These are phyloP conservation scores for Xylariaceae sp. DNA, from an alignment of 2,329 filamentous ascomycete genomes.

Conservation along the genomic window DNA sequence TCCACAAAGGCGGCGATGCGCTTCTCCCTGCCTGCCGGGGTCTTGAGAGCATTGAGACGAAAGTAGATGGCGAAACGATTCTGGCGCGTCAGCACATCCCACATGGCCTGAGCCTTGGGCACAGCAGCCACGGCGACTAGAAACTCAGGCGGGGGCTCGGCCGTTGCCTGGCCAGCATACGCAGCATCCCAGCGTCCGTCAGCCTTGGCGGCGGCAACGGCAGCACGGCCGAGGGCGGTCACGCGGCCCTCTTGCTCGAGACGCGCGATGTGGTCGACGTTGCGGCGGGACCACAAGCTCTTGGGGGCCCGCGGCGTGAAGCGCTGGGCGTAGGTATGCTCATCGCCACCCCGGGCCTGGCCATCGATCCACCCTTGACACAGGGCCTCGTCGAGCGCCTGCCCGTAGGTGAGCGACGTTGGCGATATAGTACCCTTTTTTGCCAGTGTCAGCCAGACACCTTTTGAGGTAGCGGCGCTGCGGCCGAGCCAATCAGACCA, in stretches of 20 bases:
- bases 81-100: constrained; percentile 26
- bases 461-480: constrained; percentile 30
- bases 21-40: constrained; percentile 31
- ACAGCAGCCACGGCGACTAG: constrained; percentile 32
- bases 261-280: constrained; percentile 56
- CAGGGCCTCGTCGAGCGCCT: constrained; percentile 62
- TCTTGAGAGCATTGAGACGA: constrained; percentile 34
- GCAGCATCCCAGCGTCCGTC: constrained; percentile 65
- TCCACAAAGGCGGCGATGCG: constrained; percentile 36
- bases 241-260: constrained; percentile 56
- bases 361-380: constrained; percentile 71
- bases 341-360: constrained; percentile 52
- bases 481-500: constrained; percentile 37
- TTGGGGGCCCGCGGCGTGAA: constrained; percentile 63
- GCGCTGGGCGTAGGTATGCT: constrained; percentile 57
- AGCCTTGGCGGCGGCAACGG: constrained; percentile 59
- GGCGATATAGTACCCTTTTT: constrained; percentile 35
- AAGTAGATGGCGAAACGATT: constrained; percentile 36
- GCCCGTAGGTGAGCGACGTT: constrained; percentile 38
- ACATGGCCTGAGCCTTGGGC: constrained; percentile 29
- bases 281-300: constrained; percentile 65
- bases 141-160: constrained; percentile 57
- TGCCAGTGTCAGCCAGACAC: constrained; percentile 39
- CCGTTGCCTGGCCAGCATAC: constrained; percentile 56
- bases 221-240: constrained; percentile 52